Conservation (phyloP, 257 asterid genomes). For the Thymus quinquecostatus region DNA sequence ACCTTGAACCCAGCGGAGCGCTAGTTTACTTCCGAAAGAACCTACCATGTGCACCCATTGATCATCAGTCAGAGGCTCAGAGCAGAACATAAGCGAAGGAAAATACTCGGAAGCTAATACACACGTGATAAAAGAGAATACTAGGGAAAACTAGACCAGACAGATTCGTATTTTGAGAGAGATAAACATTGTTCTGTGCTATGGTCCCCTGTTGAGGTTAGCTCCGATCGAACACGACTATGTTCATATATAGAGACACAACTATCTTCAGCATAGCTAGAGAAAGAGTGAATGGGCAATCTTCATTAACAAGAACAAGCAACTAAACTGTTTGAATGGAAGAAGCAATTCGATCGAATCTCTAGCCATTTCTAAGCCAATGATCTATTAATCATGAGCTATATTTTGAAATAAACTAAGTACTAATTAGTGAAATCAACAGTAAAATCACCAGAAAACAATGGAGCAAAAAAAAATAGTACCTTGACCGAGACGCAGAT, state of each 20-base stretch:
- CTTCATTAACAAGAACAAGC: neutral
- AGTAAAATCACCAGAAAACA: neutral
- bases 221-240: neutral
- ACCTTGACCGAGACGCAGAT: conserved; percentile 53
- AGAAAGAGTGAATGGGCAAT: neutral
- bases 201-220: neutral
- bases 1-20: conserved; percentile 43
- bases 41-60: conserved; percentile 30
- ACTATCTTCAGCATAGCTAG: neutral
- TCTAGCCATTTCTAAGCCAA: neutral
- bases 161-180: neutral
- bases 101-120: neutral
- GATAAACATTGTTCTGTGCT: neutral
- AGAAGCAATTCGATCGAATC: neutral
- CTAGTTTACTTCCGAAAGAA: conserved; percentile 30
- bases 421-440: conserved; percentile 5
- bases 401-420: neutral
- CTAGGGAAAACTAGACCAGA: neutral
- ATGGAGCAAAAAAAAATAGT: conserved; percentile 15
- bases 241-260: neutral
- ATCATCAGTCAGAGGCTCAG: conserved; percentile 16
- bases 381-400: neutral
- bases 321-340: neutral
- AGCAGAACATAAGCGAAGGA: conserved; percentile 13
- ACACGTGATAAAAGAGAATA: neutral